Percentiles rank a stretch among this genome's conserved stretches.
Conservation (phyloP, 2,329 filamentous ascomycete species). For the Colletotrichum coccodes region DNA sequence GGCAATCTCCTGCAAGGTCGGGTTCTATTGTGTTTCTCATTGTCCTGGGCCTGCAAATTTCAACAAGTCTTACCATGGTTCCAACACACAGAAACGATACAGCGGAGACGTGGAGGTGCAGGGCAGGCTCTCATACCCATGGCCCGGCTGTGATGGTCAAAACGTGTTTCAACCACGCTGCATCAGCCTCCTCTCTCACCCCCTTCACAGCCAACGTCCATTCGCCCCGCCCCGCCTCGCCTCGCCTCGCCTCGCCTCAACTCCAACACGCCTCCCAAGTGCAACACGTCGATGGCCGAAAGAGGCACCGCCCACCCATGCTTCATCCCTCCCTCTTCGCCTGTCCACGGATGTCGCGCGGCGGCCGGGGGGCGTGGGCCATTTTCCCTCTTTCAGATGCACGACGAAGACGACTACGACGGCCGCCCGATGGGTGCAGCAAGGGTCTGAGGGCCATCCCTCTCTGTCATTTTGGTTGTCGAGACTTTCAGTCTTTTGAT, state of each 20-base stretch:
- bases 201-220: constrained; percentile 17
- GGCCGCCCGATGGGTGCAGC: constrained; percentile 35
- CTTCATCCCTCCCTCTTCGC: constrained; percentile 2
- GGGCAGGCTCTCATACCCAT: constrained; percentile 19
- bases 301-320: constrained; percentile 14
- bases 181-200: constrained; percentile 30
- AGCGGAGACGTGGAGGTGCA: constrained; percentile 1
- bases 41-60: not conserved
- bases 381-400: constrained; percentile 19
- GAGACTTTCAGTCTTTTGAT: not conserved
- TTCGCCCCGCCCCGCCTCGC: not conserved
- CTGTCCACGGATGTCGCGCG: constrained; percentile 11
- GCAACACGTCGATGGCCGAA: not conserved
- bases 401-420: constrained; percentile 11
- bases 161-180: constrained; percentile 44
- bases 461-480: constrained; percentile 11
- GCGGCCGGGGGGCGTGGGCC: not conserved
- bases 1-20: constrained; percentile 10
- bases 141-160: constrained; percentile 34
- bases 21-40: constrained; percentile 9
- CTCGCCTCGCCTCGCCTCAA: not conserved
- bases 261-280: not conserved
- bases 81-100: not conserved
- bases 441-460: constrained; percentile 40
- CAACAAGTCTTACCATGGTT: not conserved